Evolutionary conservation across 306 rosid genomes (phyloP).

Genomic region (Cicer cuneatum): DNA sequence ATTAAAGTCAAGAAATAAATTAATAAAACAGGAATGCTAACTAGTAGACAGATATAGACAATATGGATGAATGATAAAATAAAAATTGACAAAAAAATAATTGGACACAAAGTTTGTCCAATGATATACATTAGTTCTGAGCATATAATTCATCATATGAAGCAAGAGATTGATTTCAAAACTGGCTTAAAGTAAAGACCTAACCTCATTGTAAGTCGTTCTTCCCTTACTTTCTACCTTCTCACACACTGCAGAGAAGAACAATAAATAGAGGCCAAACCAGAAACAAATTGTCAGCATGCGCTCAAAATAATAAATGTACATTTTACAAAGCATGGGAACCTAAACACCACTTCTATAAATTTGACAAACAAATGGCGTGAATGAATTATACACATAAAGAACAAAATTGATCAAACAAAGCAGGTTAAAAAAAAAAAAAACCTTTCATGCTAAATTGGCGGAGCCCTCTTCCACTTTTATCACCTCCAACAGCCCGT

Average conservation of each 20-base stretch:
- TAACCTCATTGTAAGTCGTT: conserved; percentile 95
- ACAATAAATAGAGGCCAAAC: conserved; percentile 41
- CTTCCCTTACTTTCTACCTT: conserved; percentile 99
- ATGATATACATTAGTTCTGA: neutral
- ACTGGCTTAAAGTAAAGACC: conserved; percentile 44
- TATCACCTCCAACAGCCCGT: conserved; percentile 92
- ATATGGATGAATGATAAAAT: neutral
- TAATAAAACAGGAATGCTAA: neutral
- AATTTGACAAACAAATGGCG: neutral
- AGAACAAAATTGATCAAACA: neutral
- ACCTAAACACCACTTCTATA: conserved; percentile 20
- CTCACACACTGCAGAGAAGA: conserved; percentile 79
- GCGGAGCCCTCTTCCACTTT: conserved; percentile 99
- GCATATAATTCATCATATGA: neutral
- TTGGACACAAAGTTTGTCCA: neutral
- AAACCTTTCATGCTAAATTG: conserved; percentile 98
- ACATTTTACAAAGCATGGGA: conserved; percentile 5
- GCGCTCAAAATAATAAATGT: conserved; percentile 7
- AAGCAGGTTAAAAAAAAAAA: neutral
- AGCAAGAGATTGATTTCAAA: conserved; percentile 26
- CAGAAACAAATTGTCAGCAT: conserved; percentile 23
- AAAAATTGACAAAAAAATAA: neutral
- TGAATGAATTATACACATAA: conserved; percentile 11
- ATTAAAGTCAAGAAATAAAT: conserved; percentile 22
- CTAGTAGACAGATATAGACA: neutral